Evolutionary conservation across 2,329 filamentous ascomycete genomes (phyloP).

Genomic region (Fusarium napiforme): DNA sequence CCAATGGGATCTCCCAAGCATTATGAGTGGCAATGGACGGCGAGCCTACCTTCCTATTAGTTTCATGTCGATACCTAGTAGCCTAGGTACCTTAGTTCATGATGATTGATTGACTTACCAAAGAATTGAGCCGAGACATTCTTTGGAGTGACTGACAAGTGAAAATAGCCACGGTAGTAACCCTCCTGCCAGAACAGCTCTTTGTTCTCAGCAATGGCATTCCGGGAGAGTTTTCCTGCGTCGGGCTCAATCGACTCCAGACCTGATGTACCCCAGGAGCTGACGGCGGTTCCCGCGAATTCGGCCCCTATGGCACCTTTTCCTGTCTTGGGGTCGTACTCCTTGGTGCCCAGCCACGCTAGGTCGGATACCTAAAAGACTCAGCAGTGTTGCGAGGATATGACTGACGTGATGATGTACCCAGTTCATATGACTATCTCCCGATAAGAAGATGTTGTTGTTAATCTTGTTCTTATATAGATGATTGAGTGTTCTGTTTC

Average conservation of each 20-base stretch:
- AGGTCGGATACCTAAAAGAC: not conserved
- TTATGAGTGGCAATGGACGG: not conserved
- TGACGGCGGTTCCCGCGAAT: not conserved
- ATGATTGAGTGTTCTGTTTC: conserved; percentile 4
- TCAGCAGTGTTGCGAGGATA: not conserved
- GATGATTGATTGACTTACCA: not conserved
- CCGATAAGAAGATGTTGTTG: not conserved
- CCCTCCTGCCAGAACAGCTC: not conserved
- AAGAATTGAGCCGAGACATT: not conserved
- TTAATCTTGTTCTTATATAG: not conserved
- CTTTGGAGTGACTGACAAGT: not conserved
- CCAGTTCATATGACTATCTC: conserved; percentile 8
- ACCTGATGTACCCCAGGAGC: not conserved
- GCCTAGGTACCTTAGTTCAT: too few relatives aligned
- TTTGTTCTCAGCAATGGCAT: not conserved
- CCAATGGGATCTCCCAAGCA: not conserved
- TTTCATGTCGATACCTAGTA: accelerated
- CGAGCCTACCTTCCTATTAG: not conserved
- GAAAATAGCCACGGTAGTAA: not conserved
- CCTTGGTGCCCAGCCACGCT: not conserved
- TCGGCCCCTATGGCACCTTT: not conserved
- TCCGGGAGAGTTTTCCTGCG: not conserved
- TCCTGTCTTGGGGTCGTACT: not conserved
- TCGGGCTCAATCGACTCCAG: not conserved
- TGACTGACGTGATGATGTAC: not conserved